These are phyloP conservation scores for Cercospora berteroae DNA, from an alignment of 2,329 filamentous ascomycete genomes.

Conservation along the genomic window DNA sequence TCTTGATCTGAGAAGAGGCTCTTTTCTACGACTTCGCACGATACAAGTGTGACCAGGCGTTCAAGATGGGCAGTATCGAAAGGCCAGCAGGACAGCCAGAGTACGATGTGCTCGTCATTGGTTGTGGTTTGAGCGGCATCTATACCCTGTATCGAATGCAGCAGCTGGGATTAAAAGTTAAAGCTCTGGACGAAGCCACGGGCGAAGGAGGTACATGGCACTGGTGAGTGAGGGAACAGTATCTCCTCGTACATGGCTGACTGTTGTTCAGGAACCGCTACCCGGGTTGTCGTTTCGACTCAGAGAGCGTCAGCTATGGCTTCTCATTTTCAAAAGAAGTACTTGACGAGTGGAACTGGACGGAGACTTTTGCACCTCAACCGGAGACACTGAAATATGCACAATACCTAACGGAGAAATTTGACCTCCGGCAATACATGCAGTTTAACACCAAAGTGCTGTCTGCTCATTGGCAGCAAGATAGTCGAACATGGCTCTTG, in stretches of 20 bases:
- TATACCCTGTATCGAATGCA: slow-evolving; percentile 44
- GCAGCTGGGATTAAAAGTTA: slow-evolving; percentile 40
- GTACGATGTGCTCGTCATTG: slow-evolving; percentile 44
- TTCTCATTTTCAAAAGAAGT: slow-evolving; percentile 46
- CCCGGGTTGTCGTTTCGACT: slow-evolving; percentile 49
- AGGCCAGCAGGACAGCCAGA: slow-evolving; percentile 7
- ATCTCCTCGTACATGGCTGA: neutral
- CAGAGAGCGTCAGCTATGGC: slow-evolving; percentile 47
- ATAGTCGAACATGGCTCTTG: slow-evolving; percentile 36
- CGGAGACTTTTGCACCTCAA: slow-evolving; percentile 36
- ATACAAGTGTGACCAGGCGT: neutral
- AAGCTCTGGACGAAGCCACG: slow-evolving; percentile 44
- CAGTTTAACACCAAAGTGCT: slow-evolving; percentile 44
- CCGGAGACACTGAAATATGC: slow-evolving; percentile 53
- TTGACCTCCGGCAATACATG: slow-evolving; percentile 41
- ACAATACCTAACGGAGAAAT: slow-evolving; percentile 49
- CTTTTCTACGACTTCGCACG: neutral
- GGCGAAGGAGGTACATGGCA: slow-evolving; percentile 49
- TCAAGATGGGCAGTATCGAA: slow-evolving; percentile 18
- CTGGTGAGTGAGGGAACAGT: slow-evolving; percentile 14
- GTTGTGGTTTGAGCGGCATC: slow-evolving; percentile 45
- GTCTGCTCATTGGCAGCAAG: slow-evolving; percentile 39
- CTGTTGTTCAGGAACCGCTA: slow-evolving; percentile 43
- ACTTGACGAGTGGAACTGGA: slow-evolving; percentile 46
- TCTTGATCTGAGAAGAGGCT: neutral